Evolutionary conservation across 1,284 basidiomycete genomes (phyloP).

Genomic region (Ceratobasidium sp.): DNA sequence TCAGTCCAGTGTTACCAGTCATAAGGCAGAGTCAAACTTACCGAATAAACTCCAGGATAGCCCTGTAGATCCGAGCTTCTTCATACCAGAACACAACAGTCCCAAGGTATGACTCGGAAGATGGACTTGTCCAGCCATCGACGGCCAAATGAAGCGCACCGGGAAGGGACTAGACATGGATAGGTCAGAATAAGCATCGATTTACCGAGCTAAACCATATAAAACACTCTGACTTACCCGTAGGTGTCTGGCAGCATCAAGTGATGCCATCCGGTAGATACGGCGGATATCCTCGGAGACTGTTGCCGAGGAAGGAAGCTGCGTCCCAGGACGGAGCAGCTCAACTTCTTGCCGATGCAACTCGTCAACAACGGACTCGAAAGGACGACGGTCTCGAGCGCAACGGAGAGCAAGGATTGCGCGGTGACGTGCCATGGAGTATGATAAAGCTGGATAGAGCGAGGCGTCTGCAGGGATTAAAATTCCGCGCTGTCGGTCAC

Average conservation of each 20-base stretch:
- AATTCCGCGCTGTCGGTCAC: constrained; percentile 14
- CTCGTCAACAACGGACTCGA: constrained; percentile 31
- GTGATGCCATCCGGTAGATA: constrained; percentile 10
- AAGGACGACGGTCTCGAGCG: constrained; percentile 31
- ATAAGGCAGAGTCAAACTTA: constrained; percentile 44
- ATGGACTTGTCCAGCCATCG: constrained; percentile 58
- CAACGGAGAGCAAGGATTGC: constrained; percentile 29
- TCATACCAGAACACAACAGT: constrained; percentile 56
- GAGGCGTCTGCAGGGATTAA: background rate
- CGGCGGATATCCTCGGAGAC: constrained; percentile 2
- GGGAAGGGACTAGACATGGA: too few relatives aligned
- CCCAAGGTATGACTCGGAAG: constrained; percentile 55
- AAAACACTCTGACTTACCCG: constrained; percentile 10
- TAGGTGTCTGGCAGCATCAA: background rate
- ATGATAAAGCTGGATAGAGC: background rate
- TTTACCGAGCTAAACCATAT: background rate
- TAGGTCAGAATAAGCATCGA: too few relatives aligned
- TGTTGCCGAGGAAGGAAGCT: constrained; percentile 7
- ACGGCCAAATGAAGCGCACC: constrained; percentile 54
- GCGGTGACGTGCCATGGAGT: background rate
- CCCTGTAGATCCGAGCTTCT: constrained; percentile 52
- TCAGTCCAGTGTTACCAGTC: too few relatives aligned
- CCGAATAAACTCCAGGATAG: constrained; percentile 57
- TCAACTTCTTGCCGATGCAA: constrained; percentile 29
- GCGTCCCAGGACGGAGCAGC: constrained; percentile 17